Conservation (phyloP, 495 filamentous ascomycete genomes). For the Pseudotulostoma volvatum region DNA sequence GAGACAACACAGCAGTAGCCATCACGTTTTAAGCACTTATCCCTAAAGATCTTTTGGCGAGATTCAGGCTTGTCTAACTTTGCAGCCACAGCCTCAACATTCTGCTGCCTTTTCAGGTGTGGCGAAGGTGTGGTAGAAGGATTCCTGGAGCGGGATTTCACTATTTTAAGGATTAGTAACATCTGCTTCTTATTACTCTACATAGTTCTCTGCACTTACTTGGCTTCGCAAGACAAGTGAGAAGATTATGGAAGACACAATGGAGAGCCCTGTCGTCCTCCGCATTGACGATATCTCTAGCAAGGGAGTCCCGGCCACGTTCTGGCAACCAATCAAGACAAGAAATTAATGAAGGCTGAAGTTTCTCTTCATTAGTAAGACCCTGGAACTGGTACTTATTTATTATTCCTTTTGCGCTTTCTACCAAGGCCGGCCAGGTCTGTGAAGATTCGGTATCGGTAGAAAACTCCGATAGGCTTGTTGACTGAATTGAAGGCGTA, state of each 20-base stretch:
- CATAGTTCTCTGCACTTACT: not conserved
- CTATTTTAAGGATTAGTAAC: not conserved
- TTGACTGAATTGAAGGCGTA: no score
- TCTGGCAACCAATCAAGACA: no score
- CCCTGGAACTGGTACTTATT: no score
- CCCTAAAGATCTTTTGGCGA: not conserved
- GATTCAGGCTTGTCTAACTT: not conserved
- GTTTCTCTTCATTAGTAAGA: no score
- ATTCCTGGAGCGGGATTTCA: not conserved
- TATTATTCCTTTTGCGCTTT: no score
- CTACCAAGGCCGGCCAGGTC: no score
- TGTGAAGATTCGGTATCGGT: no score
- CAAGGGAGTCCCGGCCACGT: not conserved
- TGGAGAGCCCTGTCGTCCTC: not conserved
- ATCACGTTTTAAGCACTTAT: not conserved
- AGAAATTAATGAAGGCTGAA: not conserved
- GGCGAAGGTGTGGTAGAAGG: no score
- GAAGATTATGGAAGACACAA: not conserved
- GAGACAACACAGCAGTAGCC: not conserved
- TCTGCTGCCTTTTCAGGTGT: not conserved
- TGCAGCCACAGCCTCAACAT: not conserved
- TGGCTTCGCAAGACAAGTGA: not conserved
- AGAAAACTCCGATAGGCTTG: no score
- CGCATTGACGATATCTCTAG: not conserved
- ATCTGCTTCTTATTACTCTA: not conserved